Evolutionary conservation across 2,329 filamentous ascomycete genomes (phyloP).

Genomic region (Scytalidium lignicola): DNA sequence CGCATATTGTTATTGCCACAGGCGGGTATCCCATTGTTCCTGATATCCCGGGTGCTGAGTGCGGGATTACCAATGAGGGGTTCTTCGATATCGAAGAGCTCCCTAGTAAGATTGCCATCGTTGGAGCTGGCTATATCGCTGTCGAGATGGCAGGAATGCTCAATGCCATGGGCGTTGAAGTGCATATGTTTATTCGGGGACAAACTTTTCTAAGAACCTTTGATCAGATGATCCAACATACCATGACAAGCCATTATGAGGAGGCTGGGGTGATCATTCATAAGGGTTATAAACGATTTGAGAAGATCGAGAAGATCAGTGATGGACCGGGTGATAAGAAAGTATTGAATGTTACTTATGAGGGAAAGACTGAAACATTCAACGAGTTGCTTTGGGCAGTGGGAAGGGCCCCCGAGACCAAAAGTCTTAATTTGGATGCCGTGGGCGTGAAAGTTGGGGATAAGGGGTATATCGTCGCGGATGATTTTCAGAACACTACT

Average conservation of each 20-base stretch:
- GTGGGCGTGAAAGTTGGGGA: constrained; percentile 35
- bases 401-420: constrained; percentile 39
- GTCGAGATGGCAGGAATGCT: constrained; percentile 46
- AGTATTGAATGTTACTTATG: constrained; percentile 35
- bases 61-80: constrained; percentile 45
- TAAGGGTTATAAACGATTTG: constrained; percentile 39
- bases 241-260: constrained; percentile 46
- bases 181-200: constrained; percentile 44
- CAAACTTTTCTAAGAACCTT: constrained; percentile 44
- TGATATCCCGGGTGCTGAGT: constrained; percentile 38
- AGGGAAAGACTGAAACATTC: constrained; percentile 37
- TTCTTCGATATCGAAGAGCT: constrained; percentile 46
- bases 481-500: constrained; percentile 45
- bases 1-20: constrained; percentile 42
- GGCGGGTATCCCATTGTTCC: constrained; percentile 38
- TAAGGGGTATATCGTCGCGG: constrained; percentile 37
- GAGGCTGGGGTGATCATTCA: constrained; percentile 42
- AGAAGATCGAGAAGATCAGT: constrained; percentile 34
- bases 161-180: constrained; percentile 42
- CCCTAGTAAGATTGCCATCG: constrained; percentile 43
- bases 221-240: constrained; percentile 46
- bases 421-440: constrained; percentile 35
- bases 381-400: constrained; percentile 47
- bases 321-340: constrained; percentile 34
- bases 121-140: constrained; percentile 46